Conservation (phyloP, 176 grass and related monocot genomes). For the Musa beccarii region DNA sequence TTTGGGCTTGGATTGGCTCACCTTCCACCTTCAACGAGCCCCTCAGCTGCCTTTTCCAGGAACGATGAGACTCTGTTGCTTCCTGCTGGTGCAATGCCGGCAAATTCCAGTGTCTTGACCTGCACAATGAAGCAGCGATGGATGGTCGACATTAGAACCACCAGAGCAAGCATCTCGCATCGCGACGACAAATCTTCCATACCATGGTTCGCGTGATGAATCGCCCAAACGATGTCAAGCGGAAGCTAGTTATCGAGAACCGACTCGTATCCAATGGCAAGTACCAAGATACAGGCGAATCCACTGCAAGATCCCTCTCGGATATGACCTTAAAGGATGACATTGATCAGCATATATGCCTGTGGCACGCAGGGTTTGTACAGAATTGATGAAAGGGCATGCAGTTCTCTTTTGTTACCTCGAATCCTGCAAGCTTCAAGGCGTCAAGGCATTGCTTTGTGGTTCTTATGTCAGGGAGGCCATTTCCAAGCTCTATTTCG, state of each 20-base stretch:
- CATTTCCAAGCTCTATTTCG: slow-evolving; percentile 89
- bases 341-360: not conserved
- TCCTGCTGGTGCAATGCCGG: slow-evolving; percentile 62
- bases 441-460: slow-evolving; percentile 84
- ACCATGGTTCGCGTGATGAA: slow-evolving; percentile 73
- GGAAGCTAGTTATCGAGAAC: slow-evolving; percentile 85
- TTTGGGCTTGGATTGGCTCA: slow-evolving; percentile 22
- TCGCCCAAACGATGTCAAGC: slow-evolving; percentile 71
- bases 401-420: slow-evolving; percentile 32
- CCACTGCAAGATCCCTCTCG: slow-evolving; percentile 74
- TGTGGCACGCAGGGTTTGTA: not conserved
- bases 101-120: slow-evolving; percentile 77
- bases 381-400: not conserved
- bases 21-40: slow-evolving; percentile 93
- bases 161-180: not conserved
- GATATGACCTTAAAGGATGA: slow-evolving; percentile 51
- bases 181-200: slow-evolving; percentile 14
- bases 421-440: slow-evolving; percentile 82
- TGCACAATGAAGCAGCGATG: slow-evolving; percentile 22
- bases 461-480: slow-evolving; percentile 83
- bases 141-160: not conserved
- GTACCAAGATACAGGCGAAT: slow-evolving; percentile 91
- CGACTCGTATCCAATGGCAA: slow-evolving; percentile 72
- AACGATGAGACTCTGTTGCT: slow-evolving; percentile 72
- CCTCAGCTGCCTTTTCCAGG: slow-evolving; percentile 92